These are phyloP conservation scores for Nicotiana noctiflora DNA, from an alignment of 257 asterid genomes.

Conservation along the genomic window DNA sequence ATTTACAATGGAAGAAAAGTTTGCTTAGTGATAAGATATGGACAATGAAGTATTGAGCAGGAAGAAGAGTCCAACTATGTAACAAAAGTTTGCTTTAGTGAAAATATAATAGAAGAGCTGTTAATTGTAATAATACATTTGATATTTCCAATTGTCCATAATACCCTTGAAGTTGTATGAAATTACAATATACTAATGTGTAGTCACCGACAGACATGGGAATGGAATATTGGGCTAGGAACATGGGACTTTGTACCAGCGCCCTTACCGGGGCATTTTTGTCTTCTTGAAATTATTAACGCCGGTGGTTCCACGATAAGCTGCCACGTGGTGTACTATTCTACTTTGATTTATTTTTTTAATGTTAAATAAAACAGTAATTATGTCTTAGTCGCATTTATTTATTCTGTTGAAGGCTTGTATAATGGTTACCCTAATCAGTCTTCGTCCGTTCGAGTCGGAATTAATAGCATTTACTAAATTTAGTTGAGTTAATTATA, in stretches of 20 bases:
- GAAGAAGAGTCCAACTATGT: not conserved
- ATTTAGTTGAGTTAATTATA: not conserved
- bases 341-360: not conserved
- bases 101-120: not conserved
- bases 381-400: not conserved
- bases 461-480: not conserved
- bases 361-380: not conserved
- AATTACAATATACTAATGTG: not conserved
- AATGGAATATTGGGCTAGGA: not conserved
- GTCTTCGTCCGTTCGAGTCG: not conserved
- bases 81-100: not conserved
- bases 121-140: too few species aligned
- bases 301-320: not conserved
- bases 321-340: conserved; percentile 7
- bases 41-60: not conserved
- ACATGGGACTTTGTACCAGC: not conserved
- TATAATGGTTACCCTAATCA: not conserved
- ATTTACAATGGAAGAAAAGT: not conserved
- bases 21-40: conserved; percentile 1
- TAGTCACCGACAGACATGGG: conserved; percentile 23
- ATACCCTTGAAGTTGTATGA: conserved; percentile 7
- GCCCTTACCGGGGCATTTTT: conserved; percentile 5
- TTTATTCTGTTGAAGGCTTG: not conserved
- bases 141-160: not conserved
- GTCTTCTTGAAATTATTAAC: conserved; percentile 3